Percentiles rank a stretch among this genome's conserved stretches.
These are phyloP conservation scores for Xylariales sp. DNA, from an alignment of 2,329 filamentous ascomycete species.

Conservation along the genomic window DNA sequence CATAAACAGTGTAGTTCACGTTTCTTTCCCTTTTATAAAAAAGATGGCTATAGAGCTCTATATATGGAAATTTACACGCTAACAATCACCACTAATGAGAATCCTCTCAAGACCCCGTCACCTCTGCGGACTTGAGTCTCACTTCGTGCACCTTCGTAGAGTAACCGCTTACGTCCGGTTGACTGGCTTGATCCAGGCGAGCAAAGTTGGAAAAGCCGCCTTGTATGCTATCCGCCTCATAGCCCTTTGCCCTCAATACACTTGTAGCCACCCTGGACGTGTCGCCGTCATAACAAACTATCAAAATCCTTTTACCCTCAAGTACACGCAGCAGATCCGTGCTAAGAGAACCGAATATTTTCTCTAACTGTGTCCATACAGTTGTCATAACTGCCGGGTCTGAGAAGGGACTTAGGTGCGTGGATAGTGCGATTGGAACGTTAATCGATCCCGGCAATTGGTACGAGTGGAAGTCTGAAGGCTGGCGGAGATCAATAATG, in stretches of 20 bases:
- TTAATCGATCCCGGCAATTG: conserved; percentile 55
- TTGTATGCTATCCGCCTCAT: conserved; percentile 59
- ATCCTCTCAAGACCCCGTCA: neutral
- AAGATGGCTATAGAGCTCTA: no score
- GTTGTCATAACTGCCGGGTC: conserved; percentile 56
- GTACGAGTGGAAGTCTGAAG: conserved; percentile 55
- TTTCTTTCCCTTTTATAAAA: no score
- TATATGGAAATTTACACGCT: no score
- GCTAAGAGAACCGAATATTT: conserved; percentile 52
- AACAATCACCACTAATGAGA: no score
- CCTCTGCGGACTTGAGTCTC: neutral
- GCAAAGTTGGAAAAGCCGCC: conserved; percentile 52
- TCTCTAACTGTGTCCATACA: conserved; percentile 62
- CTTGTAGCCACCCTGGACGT: conserved; percentile 65
- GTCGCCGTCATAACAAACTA: conserved; percentile 67
- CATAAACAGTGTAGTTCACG: no score
- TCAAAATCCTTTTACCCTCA: conserved; percentile 53
- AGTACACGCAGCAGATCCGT: conserved; percentile 43
- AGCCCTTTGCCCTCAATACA: conserved; percentile 62
- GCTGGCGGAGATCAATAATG: conserved; percentile 59
- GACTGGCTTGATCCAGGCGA: conserved; percentile 4
- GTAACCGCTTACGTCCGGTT: neutral
- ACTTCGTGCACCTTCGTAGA: neutral
- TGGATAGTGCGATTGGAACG: conserved; percentile 55
- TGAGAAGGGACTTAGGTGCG: conserved; percentile 58